A percentile compares a stretch with the other conserved stretches of the same genome.
phyloP scores from a whole-genome alignment of 257 asterid genomes.

The Penstemon eatonii region DNA sequence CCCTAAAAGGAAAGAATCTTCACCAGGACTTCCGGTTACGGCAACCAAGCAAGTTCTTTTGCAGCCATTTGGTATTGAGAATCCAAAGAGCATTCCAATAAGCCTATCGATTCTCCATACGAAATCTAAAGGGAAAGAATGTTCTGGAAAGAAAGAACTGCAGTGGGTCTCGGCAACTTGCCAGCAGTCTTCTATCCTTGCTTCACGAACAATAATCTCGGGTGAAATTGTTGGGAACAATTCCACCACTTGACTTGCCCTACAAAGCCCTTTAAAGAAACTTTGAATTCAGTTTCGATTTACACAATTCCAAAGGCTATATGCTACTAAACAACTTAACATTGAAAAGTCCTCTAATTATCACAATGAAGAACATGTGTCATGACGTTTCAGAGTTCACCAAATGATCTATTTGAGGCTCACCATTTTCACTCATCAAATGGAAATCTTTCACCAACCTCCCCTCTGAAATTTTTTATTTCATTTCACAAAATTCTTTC shows the following conservation, averaged over 20 bases:
- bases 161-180: conserved; percentile 97
- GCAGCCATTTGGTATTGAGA: conserved; percentile 86
- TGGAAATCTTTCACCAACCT: too few relatives aligned
- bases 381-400: background rate
- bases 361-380: background rate
- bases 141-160: conserved; percentile 86
- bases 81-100: conserved; percentile 83
- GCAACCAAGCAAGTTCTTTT: conserved; percentile 85
- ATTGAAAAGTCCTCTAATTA: background rate
- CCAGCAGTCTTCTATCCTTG: conserved; percentile 95
- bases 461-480: background rate
- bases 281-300: background rate
- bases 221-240: conserved; percentile 70
- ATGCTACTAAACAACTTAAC: background rate
- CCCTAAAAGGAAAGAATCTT: conserved; percentile 51
- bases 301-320: background rate
- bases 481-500: background rate
- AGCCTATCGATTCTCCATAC: conserved; percentile 81
- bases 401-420: background rate
- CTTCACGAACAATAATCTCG: conserved; percentile 80
- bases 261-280: conserved; percentile 49
- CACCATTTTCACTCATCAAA: background rate
- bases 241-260: conserved; percentile 82
- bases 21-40: conserved; percentile 54
- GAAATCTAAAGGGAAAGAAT: conserved; percentile 83